A percentile compares a stretch with the other conserved stretches of the same genome.
Evolutionary conservation across 345 rosid genomes (phyloP).

Genomic region (Eucalyptus microcorys): DNA sequence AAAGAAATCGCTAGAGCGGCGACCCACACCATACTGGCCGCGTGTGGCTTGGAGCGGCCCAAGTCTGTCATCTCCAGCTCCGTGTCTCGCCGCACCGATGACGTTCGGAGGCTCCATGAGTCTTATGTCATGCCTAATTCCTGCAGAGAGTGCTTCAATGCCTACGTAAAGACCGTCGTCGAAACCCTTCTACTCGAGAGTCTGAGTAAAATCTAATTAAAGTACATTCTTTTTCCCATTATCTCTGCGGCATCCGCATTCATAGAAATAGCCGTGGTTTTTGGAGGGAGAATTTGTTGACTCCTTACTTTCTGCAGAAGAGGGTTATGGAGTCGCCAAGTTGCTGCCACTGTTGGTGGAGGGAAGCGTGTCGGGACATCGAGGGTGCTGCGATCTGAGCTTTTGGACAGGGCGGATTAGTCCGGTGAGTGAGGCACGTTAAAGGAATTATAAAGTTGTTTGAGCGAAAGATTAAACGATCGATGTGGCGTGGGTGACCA

Average conservation of each 20-base stretch:
- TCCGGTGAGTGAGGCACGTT: background rate
- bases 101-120: background rate
- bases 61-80: background rate
- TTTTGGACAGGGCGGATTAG: background rate
- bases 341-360: background rate
- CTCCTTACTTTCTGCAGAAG: background rate
- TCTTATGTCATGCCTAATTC: conserved; percentile 21
- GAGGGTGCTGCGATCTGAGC: too few species aligned
- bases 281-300: background rate
- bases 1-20: conserved; percentile 39
- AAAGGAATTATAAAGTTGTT: background rate
- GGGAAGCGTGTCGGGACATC: too few species aligned
- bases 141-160: conserved; percentile 35
- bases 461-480: background rate
- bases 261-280: background rate
- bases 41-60: conserved; percentile 28
- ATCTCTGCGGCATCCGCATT: background rate
- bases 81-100: conserved; percentile 13
- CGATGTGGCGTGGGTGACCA: too few species aligned
- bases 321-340: background rate
- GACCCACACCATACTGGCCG: conserved; percentile 38
- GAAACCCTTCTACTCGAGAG: conserved; percentile 4
- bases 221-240: background rate
- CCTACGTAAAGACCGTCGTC: conserved; percentile 33
- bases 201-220: background rate